Conservation (phyloP, 208 protist genomes). For the Trypanosoma melophagium region DNA sequence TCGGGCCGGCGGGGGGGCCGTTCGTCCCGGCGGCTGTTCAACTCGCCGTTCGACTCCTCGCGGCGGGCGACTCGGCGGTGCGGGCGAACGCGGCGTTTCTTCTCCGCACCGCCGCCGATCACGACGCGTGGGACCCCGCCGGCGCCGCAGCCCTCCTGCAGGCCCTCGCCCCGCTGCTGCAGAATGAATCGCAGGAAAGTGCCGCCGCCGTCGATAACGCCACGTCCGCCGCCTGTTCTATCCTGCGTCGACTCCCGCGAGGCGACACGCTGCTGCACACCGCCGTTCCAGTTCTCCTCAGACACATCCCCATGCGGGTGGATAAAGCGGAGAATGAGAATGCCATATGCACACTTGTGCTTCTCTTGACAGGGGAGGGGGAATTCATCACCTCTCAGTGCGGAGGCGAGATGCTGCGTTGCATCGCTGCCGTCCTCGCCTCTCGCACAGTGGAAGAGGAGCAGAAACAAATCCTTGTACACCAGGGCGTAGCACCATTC, state of each 20-base stretch:
- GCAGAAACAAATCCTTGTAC: conserved; percentile 50
- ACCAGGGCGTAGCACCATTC: conserved; percentile 36
- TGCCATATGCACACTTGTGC: conserved; percentile 47
- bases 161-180: too few relatives aligned
- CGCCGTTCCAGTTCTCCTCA: conserved; percentile 56
- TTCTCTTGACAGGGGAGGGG: conserved; percentile 39
- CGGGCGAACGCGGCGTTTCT: conserved; percentile 72
- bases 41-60: conserved; percentile 48
- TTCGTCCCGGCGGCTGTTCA: conserved; percentile 54
- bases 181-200: conserved; percentile 37
- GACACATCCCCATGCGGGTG: conserved; percentile 68
- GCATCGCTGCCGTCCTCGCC: conserved; percentile 44
- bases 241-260: conserved; percentile 58
- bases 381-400: conserved; percentile 31
- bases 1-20: conserved; percentile 35
- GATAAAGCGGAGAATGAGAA: conserved; percentile 81
- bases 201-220: conserved; percentile 84
- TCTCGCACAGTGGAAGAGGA: conserved; percentile 47
- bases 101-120: conserved; percentile 58
- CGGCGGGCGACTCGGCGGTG: conserved; percentile 60
- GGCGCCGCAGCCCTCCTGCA: conserved; percentile 20
- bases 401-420: conserved; percentile 38
- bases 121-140: conserved; percentile 27
- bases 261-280: conserved; percentile 26
- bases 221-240: conserved; percentile 73